Evolutionary conservation across 805 yeast genomes (phyloP), one percentile per base, ranked within the genome.

Genomic region (Grigorovia yakushimaensis): DNA sequence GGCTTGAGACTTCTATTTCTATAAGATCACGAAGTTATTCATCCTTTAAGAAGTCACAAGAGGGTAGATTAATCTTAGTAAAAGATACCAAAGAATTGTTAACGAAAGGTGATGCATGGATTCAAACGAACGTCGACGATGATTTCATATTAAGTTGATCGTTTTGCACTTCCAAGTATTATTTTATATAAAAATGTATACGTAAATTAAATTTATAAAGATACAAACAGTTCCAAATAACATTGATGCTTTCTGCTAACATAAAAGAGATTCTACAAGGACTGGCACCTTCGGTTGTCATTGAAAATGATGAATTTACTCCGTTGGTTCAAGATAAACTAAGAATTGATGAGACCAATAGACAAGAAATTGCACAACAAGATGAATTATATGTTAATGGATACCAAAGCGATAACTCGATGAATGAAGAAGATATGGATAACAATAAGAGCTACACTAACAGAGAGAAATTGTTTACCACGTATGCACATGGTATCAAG

Each of bases 51-150:
- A 33, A 15, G 6, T 33, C 37, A 7, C 18, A 11, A 15, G 17
- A 3, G 1, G 50, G 48, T 3, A 65, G 81, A 49, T 58, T 58
- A 10, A 22, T 18, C 1, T 36, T 62, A 37, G 71, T 74, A 47
- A 15, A 41, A 2, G 15, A 22, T 1, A 70, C 65, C 0, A 62
- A 67, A 27, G 46, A 45, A 5, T 39, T 22, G 5, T 49, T 65
- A 1, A 56, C 65, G 0, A 57, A 74, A 2, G 72, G 71, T 4
- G 66, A 46, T 3, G 27, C 70, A 7, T 79, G 85, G 84, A 59
- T 68, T 15, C 45, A 21, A 18, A 37, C 55, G 2, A 76, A 81
- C 4, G 45, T 51, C 21, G 44, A 22, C 6, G 84, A 79, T 52
- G 73, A 76, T 51, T 73, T 73, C 40, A 33, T 10, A 4, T 3